These are phyloP conservation scores for Coniochaeta hoffmannii DNA, from an alignment of 2,329 filamentous ascomycete species.

Conservation along the genomic window DNA sequence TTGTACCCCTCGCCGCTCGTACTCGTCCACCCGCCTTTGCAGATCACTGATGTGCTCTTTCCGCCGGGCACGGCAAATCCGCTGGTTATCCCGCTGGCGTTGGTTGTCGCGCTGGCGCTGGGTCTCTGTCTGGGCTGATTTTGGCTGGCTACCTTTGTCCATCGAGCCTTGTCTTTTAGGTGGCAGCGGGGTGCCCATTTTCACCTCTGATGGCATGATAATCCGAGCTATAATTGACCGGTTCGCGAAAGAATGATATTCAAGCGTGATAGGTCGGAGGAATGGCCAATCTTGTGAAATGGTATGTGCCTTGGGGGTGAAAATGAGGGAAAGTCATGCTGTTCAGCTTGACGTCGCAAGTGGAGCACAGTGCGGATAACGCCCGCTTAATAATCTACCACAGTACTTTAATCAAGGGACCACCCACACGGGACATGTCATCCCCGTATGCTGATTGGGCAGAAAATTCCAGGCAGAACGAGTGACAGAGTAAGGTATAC, in stretches of 20 bases:
- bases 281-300: too few species aligned
- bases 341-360: not conserved
- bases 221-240: not conserved
- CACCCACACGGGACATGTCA: not conserved
- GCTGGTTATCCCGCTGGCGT: constrained; percentile 41
- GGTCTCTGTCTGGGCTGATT: not conserved
- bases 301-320: too few species aligned
- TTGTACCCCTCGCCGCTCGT: constrained; percentile 38
- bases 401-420: not conserved
- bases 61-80: constrained; percentile 42
- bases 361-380: not conserved
- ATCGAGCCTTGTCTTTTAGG: not conserved
- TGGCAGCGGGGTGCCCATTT: not conserved
- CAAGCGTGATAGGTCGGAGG: too few species aligned
- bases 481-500: too few species aligned
- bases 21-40: constrained; percentile 36
- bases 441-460: not conserved
- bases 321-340: too few species aligned
- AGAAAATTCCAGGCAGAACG: too few species aligned
- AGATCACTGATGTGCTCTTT: constrained; percentile 42
- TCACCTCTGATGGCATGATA: constrained; percentile 1
- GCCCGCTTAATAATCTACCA: too few species aligned
- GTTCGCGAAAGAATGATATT: too few species aligned
- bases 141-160: constrained; percentile 3
- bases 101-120: not conserved